Conservation (phyloP, 148 eudicot species). For the Rhododendron simsii region DNA sequence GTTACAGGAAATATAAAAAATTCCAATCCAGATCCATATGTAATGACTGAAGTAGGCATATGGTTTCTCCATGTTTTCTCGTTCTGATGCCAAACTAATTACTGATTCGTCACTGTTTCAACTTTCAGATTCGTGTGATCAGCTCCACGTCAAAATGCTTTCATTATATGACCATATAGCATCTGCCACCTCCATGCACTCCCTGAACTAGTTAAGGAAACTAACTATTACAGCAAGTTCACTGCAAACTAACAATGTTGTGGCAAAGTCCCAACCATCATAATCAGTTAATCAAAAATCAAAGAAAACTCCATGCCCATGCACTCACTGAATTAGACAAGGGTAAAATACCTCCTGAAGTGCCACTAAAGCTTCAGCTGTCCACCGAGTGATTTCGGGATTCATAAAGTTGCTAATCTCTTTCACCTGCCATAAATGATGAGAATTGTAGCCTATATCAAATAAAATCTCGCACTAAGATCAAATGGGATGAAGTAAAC, state of each 20-base stretch:
- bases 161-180: neutral
- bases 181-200: neutral
- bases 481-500: neutral
- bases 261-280: neutral
- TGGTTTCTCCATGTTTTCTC: neutral
- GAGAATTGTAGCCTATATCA: neutral
- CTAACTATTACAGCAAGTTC: neutral
- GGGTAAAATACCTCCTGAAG: conserved; percentile 58
- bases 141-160: neutral
- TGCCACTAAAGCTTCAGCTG: conserved; percentile 72
- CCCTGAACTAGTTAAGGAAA: neutral
- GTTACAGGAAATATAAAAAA: neutral
- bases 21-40: neutral
- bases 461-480: neutral
- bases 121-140: neutral
- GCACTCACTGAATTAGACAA: neutral
- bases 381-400: conserved; percentile 50
- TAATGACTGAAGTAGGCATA: neutral
- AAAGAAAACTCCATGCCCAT: neutral
- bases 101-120: neutral
- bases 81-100: neutral
- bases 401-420: conserved; percentile 41
- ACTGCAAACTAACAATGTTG: neutral
- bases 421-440: conserved; percentile 41
- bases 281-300: neutral